Conservation (phyloP, 768 basidiomycete genomes). For the Amylocystis lapponica region DNA sequence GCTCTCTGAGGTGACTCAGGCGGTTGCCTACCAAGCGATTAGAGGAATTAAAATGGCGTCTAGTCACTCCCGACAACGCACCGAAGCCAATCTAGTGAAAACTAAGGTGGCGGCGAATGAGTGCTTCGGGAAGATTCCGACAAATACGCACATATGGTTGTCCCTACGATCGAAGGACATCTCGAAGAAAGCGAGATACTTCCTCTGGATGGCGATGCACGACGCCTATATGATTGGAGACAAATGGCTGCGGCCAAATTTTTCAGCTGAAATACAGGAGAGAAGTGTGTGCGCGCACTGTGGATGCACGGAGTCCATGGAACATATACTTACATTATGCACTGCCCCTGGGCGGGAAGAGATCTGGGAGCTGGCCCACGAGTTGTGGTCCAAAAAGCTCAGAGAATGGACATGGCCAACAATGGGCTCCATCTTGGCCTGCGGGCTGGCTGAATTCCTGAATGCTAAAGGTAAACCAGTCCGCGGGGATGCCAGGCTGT, state of each 20-base stretch:
- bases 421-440: neutral
- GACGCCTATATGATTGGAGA: constrained; percentile 16
- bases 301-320: constrained; percentile 7
- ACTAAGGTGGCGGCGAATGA: neutral
- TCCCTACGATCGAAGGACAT: constrained; percentile 7
- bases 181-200: constrained; percentile 6
- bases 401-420: neutral
- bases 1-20: neutral
- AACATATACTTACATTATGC: constrained; percentile 19
- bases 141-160: constrained; percentile 2
- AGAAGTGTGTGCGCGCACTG: constrained; percentile 9
- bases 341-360: constrained; percentile 8
- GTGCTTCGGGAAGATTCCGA: neutral
- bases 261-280: constrained; percentile 2
- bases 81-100: neutral
- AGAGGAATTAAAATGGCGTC: neutral
- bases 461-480: no score
- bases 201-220: constrained; percentile 16
- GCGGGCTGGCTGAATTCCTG: no score
- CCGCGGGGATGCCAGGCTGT: no score
- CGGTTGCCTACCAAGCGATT: neutral
- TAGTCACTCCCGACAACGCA: neutral
- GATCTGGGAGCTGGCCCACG: constrained; percentile 10
- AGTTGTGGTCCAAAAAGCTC: constrained; percentile 4
- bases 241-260: constrained; percentile 10